Conservation (phyloP, 208 protist genomes). For the Phytomonas sp. region DNA sequence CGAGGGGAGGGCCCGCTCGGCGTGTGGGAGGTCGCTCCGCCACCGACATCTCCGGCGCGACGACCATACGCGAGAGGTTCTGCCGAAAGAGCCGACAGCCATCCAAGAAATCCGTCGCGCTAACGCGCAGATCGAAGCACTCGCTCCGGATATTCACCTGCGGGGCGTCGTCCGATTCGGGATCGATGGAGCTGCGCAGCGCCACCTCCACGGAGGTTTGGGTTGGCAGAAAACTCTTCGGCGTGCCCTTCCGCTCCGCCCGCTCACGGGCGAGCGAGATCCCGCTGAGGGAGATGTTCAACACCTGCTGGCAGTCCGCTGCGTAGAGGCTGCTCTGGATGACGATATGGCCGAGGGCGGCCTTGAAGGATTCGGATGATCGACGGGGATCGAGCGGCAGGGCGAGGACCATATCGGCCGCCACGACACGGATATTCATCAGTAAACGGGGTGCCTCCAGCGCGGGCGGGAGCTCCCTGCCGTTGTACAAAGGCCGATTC, state of each 20-base stretch:
- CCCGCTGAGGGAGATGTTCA: conserved; percentile 56
- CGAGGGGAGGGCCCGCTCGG: too few species aligned
- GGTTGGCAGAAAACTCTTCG: conserved; percentile 32
- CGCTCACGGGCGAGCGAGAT: conserved; percentile 38
- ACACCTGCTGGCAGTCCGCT: conserved; percentile 43
- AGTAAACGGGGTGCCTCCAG: conserved; percentile 47
- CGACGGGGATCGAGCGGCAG: conserved; percentile 60
- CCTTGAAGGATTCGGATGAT: conserved; percentile 32
- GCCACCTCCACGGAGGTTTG: conserved; percentile 42
- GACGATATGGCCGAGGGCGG: conserved; percentile 38
- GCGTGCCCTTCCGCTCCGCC: not conserved
- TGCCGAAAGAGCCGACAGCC: conserved; percentile 45
- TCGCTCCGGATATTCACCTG: conserved; percentile 43
- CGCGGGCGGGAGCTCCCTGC: conserved; percentile 28
- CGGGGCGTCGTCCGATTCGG: conserved; percentile 34
- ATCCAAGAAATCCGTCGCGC: conserved; percentile 41
- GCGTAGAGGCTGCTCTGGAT: conserved; percentile 63
- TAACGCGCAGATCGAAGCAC: conserved; percentile 35
- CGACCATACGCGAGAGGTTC: conserved; percentile 41
- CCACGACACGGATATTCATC: conserved; percentile 59
- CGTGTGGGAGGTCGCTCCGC: not conserved
- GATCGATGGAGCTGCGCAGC: conserved; percentile 45
- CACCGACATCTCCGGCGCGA: conserved; percentile 14
- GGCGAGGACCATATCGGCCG: conserved; percentile 43
- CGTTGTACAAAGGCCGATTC: conserved; percentile 72